Conservation (phyloP, 306 rosid genomes). For the Prunus fruticosa region DNA sequence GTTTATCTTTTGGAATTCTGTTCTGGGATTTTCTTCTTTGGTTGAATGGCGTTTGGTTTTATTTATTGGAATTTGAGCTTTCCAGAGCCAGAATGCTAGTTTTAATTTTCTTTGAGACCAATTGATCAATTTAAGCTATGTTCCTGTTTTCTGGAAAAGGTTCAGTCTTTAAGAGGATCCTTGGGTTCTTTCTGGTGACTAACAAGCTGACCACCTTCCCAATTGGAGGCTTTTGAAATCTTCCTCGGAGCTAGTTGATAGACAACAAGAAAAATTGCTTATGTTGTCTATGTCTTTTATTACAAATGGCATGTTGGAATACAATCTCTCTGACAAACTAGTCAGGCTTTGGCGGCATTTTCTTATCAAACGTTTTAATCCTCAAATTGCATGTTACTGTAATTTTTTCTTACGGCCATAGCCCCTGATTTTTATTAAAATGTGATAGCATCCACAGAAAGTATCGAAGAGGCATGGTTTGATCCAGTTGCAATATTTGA, state of each 20-base stretch:
- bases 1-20: neutral
- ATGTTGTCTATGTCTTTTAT: neutral
- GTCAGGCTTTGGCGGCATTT: neutral
- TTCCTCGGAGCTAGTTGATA: neutral
- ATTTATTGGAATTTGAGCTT: conserved; percentile 2
- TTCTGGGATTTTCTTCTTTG: conserved; percentile 24
- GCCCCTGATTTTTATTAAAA: conserved; percentile 7
- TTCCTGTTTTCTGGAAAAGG: neutral
- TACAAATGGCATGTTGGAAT: neutral
- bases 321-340: neutral
- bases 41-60: conserved; percentile 11
- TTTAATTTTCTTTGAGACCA: neutral
- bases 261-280: neutral
- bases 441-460: conserved; percentile 41
- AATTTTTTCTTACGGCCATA: neutral
- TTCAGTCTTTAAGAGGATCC: neutral
- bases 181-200: neutral
- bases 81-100: neutral
- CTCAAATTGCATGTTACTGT: neutral
- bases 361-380: conserved; percentile 1
- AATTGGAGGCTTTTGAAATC: neutral
- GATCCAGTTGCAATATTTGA: conserved; percentile 69
- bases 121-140: neutral
- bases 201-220: neutral
- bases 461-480: conserved; percentile 76